Conservation (phyloP, 176 grass and related monocot genomes). For the Thinopyrum elongatum region DNA sequence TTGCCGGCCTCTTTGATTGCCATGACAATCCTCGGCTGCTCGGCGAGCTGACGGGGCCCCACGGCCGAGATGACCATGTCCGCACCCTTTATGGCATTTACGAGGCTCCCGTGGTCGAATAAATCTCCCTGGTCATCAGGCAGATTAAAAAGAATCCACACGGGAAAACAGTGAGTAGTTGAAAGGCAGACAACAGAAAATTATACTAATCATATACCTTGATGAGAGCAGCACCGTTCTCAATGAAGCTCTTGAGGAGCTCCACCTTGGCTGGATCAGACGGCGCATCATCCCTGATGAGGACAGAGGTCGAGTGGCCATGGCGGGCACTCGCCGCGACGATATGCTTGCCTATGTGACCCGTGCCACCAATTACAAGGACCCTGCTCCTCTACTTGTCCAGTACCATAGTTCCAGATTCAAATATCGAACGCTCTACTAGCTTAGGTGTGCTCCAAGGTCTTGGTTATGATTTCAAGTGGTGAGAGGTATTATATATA, state of each 20-base stretch:
- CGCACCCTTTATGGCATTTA: background rate
- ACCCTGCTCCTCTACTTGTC: constrained; percentile 37
- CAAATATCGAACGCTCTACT: no score
- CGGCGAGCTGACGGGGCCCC: background rate
- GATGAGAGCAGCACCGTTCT: constrained; percentile 31
- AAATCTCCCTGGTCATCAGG: background rate
- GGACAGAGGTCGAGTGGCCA: constrained; percentile 40
- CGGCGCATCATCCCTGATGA: constrained; percentile 36
- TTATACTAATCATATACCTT: background rate
- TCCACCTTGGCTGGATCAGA: constrained; percentile 31
- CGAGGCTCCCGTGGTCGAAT: background rate
- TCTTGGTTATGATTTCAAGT: background rate
- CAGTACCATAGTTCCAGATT: background rate
- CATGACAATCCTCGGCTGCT: constrained; percentile 46
- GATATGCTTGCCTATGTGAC: constrained; percentile 28
- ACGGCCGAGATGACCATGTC: constrained; percentile 34
- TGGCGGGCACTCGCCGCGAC: constrained; percentile 35
- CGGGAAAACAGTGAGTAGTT: background rate
- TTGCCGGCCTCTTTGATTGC: constrained; percentile 51
- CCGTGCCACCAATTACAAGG: constrained; percentile 45
- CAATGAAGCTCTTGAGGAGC: constrained; percentile 43
- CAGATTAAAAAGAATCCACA: background rate
- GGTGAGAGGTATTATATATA: background rate
- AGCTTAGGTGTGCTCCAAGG: background rate
- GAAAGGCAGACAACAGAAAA: background rate